These are phyloP conservation scores for Naganishia antarctica DNA, from an alignment of 768 basidiomycete species.

Conservation along the genomic window DNA sequence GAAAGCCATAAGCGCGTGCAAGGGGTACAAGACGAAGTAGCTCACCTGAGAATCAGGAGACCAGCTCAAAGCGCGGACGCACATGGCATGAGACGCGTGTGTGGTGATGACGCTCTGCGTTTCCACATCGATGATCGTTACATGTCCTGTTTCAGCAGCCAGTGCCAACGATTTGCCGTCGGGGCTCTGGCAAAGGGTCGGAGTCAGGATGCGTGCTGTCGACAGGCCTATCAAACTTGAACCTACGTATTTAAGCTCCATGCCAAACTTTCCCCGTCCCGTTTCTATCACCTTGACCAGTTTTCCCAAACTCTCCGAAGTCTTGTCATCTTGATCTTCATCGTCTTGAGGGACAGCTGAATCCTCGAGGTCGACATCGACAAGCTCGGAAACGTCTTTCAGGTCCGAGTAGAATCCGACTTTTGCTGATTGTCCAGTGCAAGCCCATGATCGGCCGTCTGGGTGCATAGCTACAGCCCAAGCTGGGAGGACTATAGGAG, in stretches of 20 bases:
- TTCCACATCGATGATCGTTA: slow-evolving; percentile 77
- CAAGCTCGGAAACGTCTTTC: slow-evolving; percentile 6
- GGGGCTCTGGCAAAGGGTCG: slow-evolving; percentile 75
- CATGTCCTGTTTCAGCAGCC: slow-evolving; percentile 78
- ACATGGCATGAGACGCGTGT: slow-evolving; percentile 84
- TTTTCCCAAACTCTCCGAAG: slow-evolving; percentile 32
- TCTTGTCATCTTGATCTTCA: slow-evolving; percentile 24
- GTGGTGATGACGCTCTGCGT: slow-evolving; percentile 62
- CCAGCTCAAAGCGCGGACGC: slow-evolving; percentile 81
- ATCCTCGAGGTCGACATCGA: slow-evolving; percentile 8
- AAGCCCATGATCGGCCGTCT: slow-evolving; percentile 39
- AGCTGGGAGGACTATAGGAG: slow-evolving; percentile 53
- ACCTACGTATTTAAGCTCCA: slow-evolving; percentile 53
- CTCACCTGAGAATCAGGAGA: slow-evolving; percentile 76
- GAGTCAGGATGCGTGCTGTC: slow-evolving; percentile 71
- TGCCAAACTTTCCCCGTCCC: slow-evolving; percentile 48
- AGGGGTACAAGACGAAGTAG: neutral
- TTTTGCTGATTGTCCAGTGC: slow-evolving; percentile 44
- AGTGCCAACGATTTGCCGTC: slow-evolving; percentile 78
- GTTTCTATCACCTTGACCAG: slow-evolving; percentile 43
- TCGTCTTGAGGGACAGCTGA: slow-evolving; percentile 22
- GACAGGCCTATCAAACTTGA: slow-evolving; percentile 56
- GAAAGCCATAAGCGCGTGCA: neutral
- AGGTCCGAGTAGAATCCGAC: slow-evolving; percentile 34
- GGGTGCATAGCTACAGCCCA: slow-evolving; percentile 83